Evolutionary conservation across 129 eudicot genomes (phyloP), one percentile per base, ranked within the genome.

Genomic region (Kitagawia praeruptora): DNA sequence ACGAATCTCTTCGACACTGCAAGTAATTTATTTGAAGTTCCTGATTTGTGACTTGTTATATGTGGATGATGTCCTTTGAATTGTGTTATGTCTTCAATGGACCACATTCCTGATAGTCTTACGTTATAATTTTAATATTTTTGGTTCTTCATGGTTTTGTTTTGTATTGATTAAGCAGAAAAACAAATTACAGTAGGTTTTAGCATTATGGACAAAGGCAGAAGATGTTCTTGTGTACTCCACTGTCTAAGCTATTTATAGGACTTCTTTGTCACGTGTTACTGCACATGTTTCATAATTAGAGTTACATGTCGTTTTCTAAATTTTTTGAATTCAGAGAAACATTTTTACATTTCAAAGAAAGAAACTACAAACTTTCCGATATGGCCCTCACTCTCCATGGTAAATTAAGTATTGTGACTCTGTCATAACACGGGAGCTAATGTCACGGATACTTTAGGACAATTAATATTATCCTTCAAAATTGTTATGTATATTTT

Each of bases 1-100:
- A 84, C 25, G 87, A 84, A 77, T 84, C 87, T 45, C 84, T 84
- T 37, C 84, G 84, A 41, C 87, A 84, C 49, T 84, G 84, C 87
- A 80, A 75, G 87, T 84, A 42, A 42, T 72, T 38, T 9, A 0
- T 67, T 31, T 67, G 8, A 0, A 13, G 14, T 27, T 27, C 8
- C 58, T 48, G 0, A 75, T 53, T 10, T 53, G 34, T 53, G 5
- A 77, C 63, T 37, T 42, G 18, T 73, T 73, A 21, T 72, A 44
- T 31, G 2, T 41, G 15, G 53, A 41, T 25, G 11, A 16, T 14
- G 7, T 38, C 46, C 25, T 37, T 72, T 13, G 1, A 10, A 27
- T 40, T 8, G 46, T 78, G 40, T 63, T 40, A 63, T 58, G 18
- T 27, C 46, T 61, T 58, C 58, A 6, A 77, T 45, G 12, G 4